phyloP scores from a whole-genome alignment of 108 stramenopile species.

The Pelagomonas calceolata region DNA sequence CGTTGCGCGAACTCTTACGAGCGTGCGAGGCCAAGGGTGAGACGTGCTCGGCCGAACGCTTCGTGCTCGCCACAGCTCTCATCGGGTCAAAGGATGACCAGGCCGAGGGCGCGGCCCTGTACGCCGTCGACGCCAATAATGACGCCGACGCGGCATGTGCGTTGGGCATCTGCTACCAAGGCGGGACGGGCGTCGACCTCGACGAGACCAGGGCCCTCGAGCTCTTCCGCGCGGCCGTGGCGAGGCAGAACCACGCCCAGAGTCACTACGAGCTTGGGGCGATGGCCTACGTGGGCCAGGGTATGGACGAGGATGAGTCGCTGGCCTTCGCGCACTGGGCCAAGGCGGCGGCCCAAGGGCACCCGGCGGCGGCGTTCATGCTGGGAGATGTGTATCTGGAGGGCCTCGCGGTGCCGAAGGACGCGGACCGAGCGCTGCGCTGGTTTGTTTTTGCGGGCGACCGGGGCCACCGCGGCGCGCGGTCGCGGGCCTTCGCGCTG shows the following conservation, averaged over 20 bases:
- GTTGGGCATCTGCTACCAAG: background rate
- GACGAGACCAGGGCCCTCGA: background rate
- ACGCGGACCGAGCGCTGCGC: slow-evolving; percentile 40
- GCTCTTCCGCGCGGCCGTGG: background rate
- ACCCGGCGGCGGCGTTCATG: slow-evolving; percentile 55
- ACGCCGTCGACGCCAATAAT: background rate
- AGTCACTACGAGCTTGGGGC: background rate
- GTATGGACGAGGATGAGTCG: slow-evolving; percentile 35
- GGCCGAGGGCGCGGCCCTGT: background rate
- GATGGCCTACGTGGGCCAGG: slow-evolving; percentile 14
- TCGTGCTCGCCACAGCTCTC: background rate
- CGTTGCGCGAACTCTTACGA: background rate
- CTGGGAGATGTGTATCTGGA: slow-evolving; percentile 50
- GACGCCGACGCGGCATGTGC: background rate
- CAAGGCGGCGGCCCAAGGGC: slow-evolving; percentile 36
- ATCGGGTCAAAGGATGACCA: background rate
- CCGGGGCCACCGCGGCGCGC: slow-evolving; percentile 49
- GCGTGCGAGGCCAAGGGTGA: background rate
- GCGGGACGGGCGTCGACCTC: too few relatives aligned
- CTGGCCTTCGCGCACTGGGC: slow-evolving; percentile 34
- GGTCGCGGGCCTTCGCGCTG: slow-evolving; percentile 44
- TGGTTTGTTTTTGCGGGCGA: slow-evolving; percentile 49
- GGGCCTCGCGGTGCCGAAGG: slow-evolving; percentile 36
- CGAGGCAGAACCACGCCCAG: background rate
- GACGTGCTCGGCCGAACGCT: background rate